Percentiles rank a stretch among this genome's conserved stretches.
Evolutionary conservation across 805 yeast species (phyloP).

Genomic region (Candida ovalis): DNA sequence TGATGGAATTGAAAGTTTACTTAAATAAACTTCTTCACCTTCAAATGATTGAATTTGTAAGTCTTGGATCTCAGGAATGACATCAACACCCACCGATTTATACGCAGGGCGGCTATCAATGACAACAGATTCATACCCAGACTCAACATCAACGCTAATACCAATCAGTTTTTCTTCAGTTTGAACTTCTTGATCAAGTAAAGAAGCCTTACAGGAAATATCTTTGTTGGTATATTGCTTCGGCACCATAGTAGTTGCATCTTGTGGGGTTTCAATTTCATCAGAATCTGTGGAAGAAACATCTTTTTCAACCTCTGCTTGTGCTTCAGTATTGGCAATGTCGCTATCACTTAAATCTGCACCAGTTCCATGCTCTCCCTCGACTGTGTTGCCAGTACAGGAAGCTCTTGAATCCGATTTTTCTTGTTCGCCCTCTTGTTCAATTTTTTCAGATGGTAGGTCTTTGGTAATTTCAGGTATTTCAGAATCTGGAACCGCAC

Average conservation of each 20-base stretch:
- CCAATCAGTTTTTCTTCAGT: not conserved
- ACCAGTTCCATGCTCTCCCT: too few relatives aligned
- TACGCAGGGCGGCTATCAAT: not conserved
- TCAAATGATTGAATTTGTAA: conserved; percentile 15
- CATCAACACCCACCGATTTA: conserved; percentile 1
- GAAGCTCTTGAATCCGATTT: too few relatives aligned
- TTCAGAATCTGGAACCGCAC: too few relatives aligned
- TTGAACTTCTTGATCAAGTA: not conserved
- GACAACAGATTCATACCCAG: not conserved
- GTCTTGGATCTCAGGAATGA: conserved; percentile 2
- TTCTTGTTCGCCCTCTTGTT: too few relatives aligned
- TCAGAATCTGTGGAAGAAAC: not conserved
- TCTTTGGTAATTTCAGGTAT: too few relatives aligned
- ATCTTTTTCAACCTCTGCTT: not conserved
- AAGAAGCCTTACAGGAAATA: not conserved
- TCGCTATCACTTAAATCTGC: not conserved
- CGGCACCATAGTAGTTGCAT: not conserved
- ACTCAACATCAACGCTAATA: not conserved
- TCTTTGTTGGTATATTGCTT: not conserved
- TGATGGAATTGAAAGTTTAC: conserved; percentile 19
- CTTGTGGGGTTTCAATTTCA: not conserved
- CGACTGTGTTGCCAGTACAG: too few relatives aligned
- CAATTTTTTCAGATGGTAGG: too few relatives aligned
- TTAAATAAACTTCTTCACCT: conserved; percentile 25
- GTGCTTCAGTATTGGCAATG: not conserved